phyloP scores from a whole-genome alignment of 257 asterid genomes.

The Forsythia suspensa region DNA sequence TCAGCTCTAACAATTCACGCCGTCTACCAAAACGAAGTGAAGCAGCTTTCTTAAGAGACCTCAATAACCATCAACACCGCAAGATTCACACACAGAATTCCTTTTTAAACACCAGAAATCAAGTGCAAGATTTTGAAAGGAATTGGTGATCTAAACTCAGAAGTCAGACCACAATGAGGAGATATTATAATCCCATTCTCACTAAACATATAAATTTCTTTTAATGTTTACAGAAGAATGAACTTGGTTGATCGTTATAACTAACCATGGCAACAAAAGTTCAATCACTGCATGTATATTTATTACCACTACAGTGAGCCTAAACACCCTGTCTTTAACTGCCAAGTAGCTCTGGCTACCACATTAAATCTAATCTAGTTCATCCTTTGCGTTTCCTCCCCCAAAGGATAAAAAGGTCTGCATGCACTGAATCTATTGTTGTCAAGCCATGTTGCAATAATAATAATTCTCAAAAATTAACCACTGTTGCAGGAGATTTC shows the following conservation, averaged over 20 bases:
- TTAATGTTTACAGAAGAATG: background rate
- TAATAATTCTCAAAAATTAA: background rate
- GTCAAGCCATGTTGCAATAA: background rate
- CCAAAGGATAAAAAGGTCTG: background rate
- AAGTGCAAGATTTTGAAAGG: background rate
- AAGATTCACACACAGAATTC: constrained; percentile 14
- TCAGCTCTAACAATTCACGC: too few relatives aligned
- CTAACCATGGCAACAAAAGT: background rate
- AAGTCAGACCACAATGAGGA: background rate
- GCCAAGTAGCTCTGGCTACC: background rate
- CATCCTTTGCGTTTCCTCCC: background rate
- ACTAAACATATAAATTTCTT: background rate
- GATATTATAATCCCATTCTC: background rate
- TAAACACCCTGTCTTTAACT: background rate
- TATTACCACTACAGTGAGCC: background rate
- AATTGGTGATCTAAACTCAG: background rate
- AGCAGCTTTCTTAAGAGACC: constrained; percentile 14
- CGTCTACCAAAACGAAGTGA: background rate
- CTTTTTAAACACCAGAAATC: constrained; percentile 1
- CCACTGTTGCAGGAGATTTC: background rate
- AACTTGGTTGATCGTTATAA: background rate
- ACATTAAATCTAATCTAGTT: background rate
- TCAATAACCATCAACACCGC: background rate
- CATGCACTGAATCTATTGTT: background rate
- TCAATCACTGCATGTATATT: background rate